Evolutionary conservation across 306 rosid species (phyloP).

Genomic region (Adenanthera pavonina): DNA sequence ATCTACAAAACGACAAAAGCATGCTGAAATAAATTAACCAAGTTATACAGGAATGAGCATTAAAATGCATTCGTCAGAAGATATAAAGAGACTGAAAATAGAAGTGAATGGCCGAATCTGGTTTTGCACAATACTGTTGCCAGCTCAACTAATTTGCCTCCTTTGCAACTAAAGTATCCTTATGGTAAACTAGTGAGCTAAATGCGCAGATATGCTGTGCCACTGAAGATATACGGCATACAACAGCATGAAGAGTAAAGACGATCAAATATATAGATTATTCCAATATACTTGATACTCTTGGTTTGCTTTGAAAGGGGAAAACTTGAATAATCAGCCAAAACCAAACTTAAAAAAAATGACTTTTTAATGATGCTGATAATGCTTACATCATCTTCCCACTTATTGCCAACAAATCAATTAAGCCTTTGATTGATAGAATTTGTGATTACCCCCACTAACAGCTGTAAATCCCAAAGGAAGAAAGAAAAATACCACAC

Average conservation of each 20-base stretch:
- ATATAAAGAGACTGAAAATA: conserved; percentile 4
- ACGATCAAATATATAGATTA: conserved; percentile 22
- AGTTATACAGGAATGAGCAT: background rate
- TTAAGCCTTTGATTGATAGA: background rate
- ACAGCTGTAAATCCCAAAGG: background rate
- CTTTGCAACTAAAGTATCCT: background rate
- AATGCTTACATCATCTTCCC: background rate
- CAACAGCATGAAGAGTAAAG: conserved; percentile 27
- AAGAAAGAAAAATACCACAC: background rate
- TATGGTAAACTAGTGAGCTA: conserved; percentile 14
- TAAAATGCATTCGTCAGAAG: conserved; percentile 33
- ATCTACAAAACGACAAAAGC: conserved; percentile 64
- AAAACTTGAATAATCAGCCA: background rate
- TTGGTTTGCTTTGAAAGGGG: background rate
- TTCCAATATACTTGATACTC: background rate
- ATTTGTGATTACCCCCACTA: background rate
- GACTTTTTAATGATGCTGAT: background rate
- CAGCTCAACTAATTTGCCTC: conserved; percentile 36
- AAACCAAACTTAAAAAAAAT: background rate
- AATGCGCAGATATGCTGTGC: conserved; percentile 31
- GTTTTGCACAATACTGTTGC: background rate
- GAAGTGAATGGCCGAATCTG: background rate
- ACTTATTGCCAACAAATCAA: conserved; percentile 7
- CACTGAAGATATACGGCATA: conserved; percentile 17
- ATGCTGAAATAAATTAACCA: conserved; percentile 37